A percentile compares a stretch with the other conserved stretches of the same genome.
Evolutionary conservation across 306 rosid species (phyloP).

Genomic region (Rubus parviflorus): DNA sequence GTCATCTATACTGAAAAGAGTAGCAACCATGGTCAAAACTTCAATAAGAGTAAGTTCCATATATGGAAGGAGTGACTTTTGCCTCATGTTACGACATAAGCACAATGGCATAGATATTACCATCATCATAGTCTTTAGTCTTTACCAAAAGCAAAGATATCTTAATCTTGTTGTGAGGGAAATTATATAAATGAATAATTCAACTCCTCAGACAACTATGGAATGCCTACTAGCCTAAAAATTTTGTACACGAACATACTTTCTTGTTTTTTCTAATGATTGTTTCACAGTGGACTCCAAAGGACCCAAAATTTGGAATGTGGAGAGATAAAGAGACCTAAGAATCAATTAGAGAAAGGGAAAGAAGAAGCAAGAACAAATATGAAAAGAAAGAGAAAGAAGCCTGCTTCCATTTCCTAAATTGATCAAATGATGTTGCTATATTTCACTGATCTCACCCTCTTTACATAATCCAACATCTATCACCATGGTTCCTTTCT

Average conservation of each 20-base stretch:
- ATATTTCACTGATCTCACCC: constrained; percentile 69
- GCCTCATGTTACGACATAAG: not conserved
- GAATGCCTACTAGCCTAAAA: constrained; percentile 23
- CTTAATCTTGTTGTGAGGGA: not conserved
- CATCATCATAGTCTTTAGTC: not conserved
- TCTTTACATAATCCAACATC: constrained; percentile 74
- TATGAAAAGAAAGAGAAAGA: constrained; percentile 2
- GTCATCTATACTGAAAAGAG: not conserved
- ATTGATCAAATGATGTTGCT: not conserved
- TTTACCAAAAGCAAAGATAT: not conserved
- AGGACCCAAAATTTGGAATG: constrained; percentile 28
- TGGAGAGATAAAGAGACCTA: constrained; percentile 30
- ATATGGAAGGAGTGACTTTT: not conserved
- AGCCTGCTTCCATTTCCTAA: constrained; percentile 25
- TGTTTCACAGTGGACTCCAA: not conserved
- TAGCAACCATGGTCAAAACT: not conserved
- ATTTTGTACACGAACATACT: constrained; percentile 31
- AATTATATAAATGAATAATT: not conserved
- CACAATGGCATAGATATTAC: not conserved
- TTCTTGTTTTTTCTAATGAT: constrained; percentile 9
- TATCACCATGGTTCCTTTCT: constrained; percentile 60
- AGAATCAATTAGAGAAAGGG: constrained; percentile 7
- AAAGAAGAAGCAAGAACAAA: not conserved
- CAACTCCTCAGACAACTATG: constrained; percentile 15
- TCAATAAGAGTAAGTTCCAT: not conserved